phyloP scores from a whole-genome alignment of 73 alveolate genomes.

The Tetrahymena borealis region DNA sequence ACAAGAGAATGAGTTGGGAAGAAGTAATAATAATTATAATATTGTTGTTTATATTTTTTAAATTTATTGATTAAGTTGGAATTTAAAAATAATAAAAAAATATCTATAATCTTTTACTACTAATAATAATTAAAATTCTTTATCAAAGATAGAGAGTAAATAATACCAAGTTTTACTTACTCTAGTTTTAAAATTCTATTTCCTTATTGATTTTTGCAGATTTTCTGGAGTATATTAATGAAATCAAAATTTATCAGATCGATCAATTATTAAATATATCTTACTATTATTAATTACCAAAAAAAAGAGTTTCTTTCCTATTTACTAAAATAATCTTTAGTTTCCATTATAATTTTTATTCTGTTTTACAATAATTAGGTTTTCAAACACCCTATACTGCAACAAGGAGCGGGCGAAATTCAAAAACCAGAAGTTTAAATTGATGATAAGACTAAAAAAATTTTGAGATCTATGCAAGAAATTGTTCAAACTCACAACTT shows the following conservation, averaged over 20 bases:
- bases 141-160: too few species aligned
- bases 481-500: not conserved
- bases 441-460: not conserved
- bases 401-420: not conserved
- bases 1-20: conserved; percentile 15
- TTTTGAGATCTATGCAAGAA: not conserved
- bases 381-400: not conserved
- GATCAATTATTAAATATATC: too few species aligned
- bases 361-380: not conserved
- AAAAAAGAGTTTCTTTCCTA: too few species aligned
- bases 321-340: not conserved
- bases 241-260: too few species aligned
- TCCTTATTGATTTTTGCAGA: too few species aligned
- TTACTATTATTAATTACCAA: too few species aligned
- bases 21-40: conserved; percentile 6
- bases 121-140: too few species aligned
- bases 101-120: too few species aligned
- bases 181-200: too few species aligned
- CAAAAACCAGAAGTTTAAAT: not conserved
- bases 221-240: too few species aligned
- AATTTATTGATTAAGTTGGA: not conserved
- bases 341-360: too few species aligned
- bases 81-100: not conserved
- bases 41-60: not conserved
- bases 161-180: too few species aligned